These are phyloP conservation scores for Fusarium sp. DNA, from an alignment of 2,329 filamentous ascomycete genomes.

Conservation along the genomic window DNA sequence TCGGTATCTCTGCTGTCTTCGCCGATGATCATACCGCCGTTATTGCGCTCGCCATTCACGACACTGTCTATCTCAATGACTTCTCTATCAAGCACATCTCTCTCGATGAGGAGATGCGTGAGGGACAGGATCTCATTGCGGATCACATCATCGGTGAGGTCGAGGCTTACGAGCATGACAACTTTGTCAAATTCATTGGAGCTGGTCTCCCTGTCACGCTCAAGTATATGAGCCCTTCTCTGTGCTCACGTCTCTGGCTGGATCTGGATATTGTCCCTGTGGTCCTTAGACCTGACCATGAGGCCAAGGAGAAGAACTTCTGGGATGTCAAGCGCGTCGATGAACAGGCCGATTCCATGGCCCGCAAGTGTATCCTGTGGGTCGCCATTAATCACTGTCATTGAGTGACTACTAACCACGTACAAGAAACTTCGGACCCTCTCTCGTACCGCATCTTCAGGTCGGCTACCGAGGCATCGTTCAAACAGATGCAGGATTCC, in stretches of 20 bases:
- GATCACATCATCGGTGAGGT: slow-evolving; percentile 70
- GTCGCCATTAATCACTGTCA: slow-evolving; percentile 34
- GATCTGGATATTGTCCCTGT: slow-evolving; percentile 82
- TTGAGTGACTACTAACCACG: background rate
- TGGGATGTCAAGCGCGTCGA: slow-evolving; percentile 73
- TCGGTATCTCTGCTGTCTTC: slow-evolving; percentile 70
- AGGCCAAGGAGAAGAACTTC: slow-evolving; percentile 56
- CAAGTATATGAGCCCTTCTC: slow-evolving; percentile 68
- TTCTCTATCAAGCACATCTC: slow-evolving; percentile 72
- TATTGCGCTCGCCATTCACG: slow-evolving; percentile 76
- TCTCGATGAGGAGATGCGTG: slow-evolving; percentile 54
- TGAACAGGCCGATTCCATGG: slow-evolving; percentile 85
- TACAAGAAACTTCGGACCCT: slow-evolving; percentile 76
- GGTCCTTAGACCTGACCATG: slow-evolving; percentile 65
- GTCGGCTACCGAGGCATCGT: slow-evolving; percentile 76
- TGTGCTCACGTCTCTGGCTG: slow-evolving; percentile 79
- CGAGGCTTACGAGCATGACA: slow-evolving; percentile 69
- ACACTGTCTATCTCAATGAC: slow-evolving; percentile 79
- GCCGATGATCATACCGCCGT: slow-evolving; percentile 64
- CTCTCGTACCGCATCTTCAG: slow-evolving; percentile 74
- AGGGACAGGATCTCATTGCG: slow-evolving; percentile 62
- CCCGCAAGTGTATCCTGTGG: slow-evolving; percentile 80
- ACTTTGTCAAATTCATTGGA: slow-evolving; percentile 80
- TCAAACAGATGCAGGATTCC: slow-evolving; percentile 75
- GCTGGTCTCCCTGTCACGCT: slow-evolving; percentile 74